Evolutionary conservation across 225 moss, liverwort and hornwort genomes (phyloP).

Genomic region (Sphagnum tenellum): DNA sequence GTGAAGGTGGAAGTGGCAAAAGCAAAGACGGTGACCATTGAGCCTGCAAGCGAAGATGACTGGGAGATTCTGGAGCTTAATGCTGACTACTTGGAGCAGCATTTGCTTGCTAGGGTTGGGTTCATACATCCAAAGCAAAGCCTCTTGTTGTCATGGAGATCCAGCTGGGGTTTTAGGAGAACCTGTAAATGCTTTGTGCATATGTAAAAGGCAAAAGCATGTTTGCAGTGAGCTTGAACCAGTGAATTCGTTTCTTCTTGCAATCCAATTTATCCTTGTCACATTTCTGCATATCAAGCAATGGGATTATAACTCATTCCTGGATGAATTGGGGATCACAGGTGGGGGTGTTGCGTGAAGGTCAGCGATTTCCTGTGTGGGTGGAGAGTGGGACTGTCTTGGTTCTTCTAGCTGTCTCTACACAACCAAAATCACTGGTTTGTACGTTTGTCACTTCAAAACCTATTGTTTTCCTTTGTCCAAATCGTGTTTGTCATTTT

Average conservation of each 20-base stretch:
- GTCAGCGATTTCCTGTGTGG: slow-evolving; percentile 92
- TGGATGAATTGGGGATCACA: slow-evolving; percentile 8
- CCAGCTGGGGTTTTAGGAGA: too few species aligned
- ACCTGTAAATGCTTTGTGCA: too few species aligned
- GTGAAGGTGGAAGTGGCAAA: slow-evolving; percentile 57
- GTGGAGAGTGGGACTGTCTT: slow-evolving; percentile 79
- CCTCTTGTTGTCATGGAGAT: too few species aligned
- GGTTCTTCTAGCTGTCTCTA: slow-evolving; percentile 69
- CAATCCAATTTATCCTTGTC: too few species aligned
- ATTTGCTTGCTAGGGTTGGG: slow-evolving; percentile 70
- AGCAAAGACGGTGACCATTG: slow-evolving; percentile 72
- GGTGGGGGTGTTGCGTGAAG: slow-evolving; percentile 84
- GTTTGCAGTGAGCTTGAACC: too few species aligned
- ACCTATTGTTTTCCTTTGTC: background rate
- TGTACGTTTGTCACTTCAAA: slow-evolving; percentile 18
- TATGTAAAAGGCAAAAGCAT: too few species aligned
- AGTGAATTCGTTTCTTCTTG: too few species aligned
- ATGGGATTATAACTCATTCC: too few species aligned
- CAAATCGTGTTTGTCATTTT: too few species aligned
- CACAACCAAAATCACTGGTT: slow-evolving; percentile 76
- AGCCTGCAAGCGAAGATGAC: slow-evolving; percentile 90
- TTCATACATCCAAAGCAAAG: background rate
- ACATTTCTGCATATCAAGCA: too few species aligned
- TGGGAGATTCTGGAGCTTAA: slow-evolving; percentile 99
- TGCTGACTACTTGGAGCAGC: slow-evolving; percentile 91